Evolutionary conservation across 495 filamentous ascomycete genomes (phyloP).

Genomic region (Trichoderma virens): DNA sequence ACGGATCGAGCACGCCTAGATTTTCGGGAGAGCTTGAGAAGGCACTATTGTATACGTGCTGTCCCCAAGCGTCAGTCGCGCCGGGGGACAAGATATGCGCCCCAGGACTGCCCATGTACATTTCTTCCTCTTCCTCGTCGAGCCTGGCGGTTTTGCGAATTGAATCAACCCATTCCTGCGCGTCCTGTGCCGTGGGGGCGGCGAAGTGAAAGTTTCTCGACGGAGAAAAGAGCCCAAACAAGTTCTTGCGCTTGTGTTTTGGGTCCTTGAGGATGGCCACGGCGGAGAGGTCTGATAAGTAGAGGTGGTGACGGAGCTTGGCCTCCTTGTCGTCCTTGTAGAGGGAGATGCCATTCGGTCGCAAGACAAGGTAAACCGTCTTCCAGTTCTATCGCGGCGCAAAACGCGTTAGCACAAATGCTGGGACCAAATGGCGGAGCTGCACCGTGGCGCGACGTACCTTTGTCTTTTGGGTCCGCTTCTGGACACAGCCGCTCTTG

Average conservation of each 20-base stretch:
- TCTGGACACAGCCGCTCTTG: conserved; percentile 77
- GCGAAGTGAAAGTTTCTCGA: conserved; percentile 88
- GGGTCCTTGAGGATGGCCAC: conserved; percentile 81
- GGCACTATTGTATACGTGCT: conserved; percentile 29
- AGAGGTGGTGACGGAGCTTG: conserved; percentile 79
- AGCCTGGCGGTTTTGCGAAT: conserved; percentile 74
- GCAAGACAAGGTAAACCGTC: conserved; percentile 78
- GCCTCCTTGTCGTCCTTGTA: conserved; percentile 89
- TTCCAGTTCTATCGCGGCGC: conserved; percentile 63
- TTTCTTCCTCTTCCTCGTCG: conserved; percentile 76
- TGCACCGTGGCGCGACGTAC: conserved; percentile 35
- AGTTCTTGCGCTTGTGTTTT: conserved; percentile 67
- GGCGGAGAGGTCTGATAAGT: conserved; percentile 83
- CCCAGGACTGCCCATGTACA: conserved; percentile 57
- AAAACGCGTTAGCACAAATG: conserved; percentile 11
- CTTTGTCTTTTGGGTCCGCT: conserved; percentile 90
- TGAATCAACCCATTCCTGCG: conserved; percentile 77
- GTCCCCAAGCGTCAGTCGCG: neutral
- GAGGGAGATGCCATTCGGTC: conserved; percentile 87
- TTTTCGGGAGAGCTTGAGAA: conserved; percentile 62
- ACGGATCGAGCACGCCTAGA: conserved; percentile 24
- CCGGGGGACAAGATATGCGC: neutral
- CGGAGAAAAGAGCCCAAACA: conserved; percentile 91
- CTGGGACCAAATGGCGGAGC: neutral
- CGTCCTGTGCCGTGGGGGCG: conserved; percentile 62